These are phyloP conservation scores for Cyamopsis tetragonoloba DNA, from an alignment of 306 rosid genomes.

Conservation along the genomic window DNA sequence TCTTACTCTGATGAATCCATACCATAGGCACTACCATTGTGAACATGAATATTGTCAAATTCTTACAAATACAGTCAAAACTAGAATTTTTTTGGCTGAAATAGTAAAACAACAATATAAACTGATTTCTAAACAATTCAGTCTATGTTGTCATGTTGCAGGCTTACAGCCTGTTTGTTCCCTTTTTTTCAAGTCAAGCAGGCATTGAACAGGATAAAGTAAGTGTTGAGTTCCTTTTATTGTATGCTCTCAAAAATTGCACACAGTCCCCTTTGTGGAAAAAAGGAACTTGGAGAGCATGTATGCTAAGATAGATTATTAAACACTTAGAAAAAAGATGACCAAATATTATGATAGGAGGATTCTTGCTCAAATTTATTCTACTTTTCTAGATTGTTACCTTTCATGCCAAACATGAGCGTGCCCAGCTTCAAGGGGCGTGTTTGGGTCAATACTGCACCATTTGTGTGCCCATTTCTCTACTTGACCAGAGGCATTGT, in stretches of 20 bases:
- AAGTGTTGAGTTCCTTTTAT: background rate
- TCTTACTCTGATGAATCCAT: background rate
- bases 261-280: background rate
- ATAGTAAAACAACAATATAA: background rate
- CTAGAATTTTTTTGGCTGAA: background rate
- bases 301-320: background rate
- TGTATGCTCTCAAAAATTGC: background rate
- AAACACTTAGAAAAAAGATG: background rate
- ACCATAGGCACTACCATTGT: background rate
- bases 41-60: background rate
- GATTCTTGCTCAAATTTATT: constrained; percentile 2
- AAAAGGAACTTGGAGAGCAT: background rate
- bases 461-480: constrained; percentile 98
- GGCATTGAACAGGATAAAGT: background rate
- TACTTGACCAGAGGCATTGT: constrained; percentile 68
- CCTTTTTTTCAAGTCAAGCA: background rate
- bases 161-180: background rate
- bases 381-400: constrained; percentile 33
- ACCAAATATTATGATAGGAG: background rate
- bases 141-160: background rate
- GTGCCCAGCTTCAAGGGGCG: constrained; percentile 78
- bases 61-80: background rate
- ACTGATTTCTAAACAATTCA: background rate
- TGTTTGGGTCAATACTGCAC: constrained; percentile 90
- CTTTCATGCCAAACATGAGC: constrained; percentile 99